Base-by-base conservation (phyloP, 2,329 filamentous ascomycete genomes). In the Arthroderma sp. region DNA sequence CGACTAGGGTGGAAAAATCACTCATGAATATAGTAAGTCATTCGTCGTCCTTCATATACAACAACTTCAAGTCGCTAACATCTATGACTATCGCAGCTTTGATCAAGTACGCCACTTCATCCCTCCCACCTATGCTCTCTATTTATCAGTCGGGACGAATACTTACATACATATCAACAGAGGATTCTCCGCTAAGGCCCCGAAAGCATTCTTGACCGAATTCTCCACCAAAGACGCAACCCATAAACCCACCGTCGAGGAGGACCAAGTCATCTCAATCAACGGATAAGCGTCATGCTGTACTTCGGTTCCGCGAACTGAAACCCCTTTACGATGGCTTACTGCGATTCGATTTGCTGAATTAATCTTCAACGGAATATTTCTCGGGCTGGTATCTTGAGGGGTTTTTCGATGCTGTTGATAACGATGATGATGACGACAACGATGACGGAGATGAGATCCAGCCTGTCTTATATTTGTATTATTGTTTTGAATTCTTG, bases 101-200 rank as follows among this genome's bases (percentile, higher is more conserved):
- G 11, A 61, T 68, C 52, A 67, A 66, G 67, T 70, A 66, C 45
- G 55, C 47, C 4, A 10, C 11, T 32, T 47, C 49, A 22, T n/a
- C 9, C 30, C 10, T 28, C 10, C 33, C 48, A 29, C 5, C 7
- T 36, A 8, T 22, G 15, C 15, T 22, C 15, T 3, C 15, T 22
- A 3, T 36, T 38, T 22, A 29, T 8, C 22, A 31, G 29, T 15
- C 27, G 38, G 40, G 38, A 29, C 44, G 39, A 5, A 7, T 54
- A 43, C 57, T 68, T 52, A 66, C 58, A 27, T 48, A 34, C 3
- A 2, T 22, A 22, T 22, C 15, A 22, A 22, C 49, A 91, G 84
- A 68, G 86, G 82, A 39, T 91, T 93, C 60, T 77, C 85, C 30
- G 83, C 82, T 42, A 78, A 82, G 51, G 80, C 82, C 31, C 79